Evolutionary conservation across 2,329 filamentous ascomycete genomes (phyloP), one percentile per base, ranked within the genome.

Genomic region (Cadophora luteo-olivacea): DNA sequence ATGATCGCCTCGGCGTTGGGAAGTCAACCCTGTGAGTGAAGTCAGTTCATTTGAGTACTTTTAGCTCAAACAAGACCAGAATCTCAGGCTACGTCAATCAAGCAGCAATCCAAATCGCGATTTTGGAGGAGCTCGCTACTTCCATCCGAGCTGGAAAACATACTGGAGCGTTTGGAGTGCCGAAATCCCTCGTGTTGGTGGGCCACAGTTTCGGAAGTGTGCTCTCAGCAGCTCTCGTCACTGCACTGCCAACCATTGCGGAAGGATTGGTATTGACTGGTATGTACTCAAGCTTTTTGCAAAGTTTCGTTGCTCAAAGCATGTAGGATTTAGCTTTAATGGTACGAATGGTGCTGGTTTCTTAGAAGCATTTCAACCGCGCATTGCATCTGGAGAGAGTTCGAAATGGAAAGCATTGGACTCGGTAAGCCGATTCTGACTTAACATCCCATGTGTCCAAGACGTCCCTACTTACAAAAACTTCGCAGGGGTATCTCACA

Each of bases 191-290:
- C 25, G 79, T 88, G 19, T 88, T 91, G 75, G 81, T 89, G 16
- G 89, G 88, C 16, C 88, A 91, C 79, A 88, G 85, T 0, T 91
- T 88, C 72, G 89, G 89, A 41, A 87, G 87, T 0, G 78, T 83
- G 11, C 84, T 87, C 72, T 85, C 83, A 4, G 88, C 87, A 77
- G 82, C 79, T 61, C 80, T 90, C 25, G 83, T 85, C 9, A 81
- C 82, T 52, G 75, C 80, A 66, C 79, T 86, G 72, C 86, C 87
- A 9, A 22, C 29, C 12, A 55, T 55, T 55, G 52, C 52, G 1
- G 52, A 55, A 11, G 52, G 52, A 14, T 55, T 55, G 16, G 29
- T 55, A 7, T 55, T 55, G 29, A 55, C 52, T 19, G 52, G 52
- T 55, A 33, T 5, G 25, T 7, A n/a, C 9, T 14, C 12, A 0